Evolutionary conservation across 2,329 filamentous ascomycete species (phyloP).

Genomic region (Didymella segeticola): DNA sequence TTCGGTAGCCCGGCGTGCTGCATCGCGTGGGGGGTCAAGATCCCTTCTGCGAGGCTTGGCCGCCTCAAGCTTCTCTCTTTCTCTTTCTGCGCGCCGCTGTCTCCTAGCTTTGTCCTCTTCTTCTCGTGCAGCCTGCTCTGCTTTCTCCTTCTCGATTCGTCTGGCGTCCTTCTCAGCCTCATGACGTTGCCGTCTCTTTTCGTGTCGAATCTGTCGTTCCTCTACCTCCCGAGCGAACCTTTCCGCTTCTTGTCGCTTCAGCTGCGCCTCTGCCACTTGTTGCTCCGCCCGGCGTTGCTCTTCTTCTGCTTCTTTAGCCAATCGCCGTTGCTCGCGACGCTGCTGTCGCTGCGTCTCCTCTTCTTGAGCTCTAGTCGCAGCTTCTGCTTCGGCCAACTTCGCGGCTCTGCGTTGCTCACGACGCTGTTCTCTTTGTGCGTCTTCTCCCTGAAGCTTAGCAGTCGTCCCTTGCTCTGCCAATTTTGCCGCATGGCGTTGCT

Average conservation of each 20-base stretch:
- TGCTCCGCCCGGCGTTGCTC: conserved; percentile 30
- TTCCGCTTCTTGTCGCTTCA: conserved; percentile 30
- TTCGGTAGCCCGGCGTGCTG: conserved; percentile 38
- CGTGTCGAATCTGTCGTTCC: conserved; percentile 36
- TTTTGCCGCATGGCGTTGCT: conserved; percentile 36
- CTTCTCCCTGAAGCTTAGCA: conserved; percentile 28
- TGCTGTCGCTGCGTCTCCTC: conserved; percentile 32
- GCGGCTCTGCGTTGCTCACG: conserved; percentile 37
- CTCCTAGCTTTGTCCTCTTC: conserved; percentile 38
- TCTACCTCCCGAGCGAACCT: conserved; percentile 34
- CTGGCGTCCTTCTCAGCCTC: conserved; percentile 32
- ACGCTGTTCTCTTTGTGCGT: conserved; percentile 24
- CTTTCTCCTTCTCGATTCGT: conserved; percentile 6
- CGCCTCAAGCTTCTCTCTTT: conserved; percentile 30
- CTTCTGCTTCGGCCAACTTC: conserved; percentile 33
- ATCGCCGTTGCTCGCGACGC: conserved; percentile 38
- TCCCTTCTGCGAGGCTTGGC: conserved; percentile 23
- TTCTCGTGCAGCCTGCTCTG: conserved; percentile 10
- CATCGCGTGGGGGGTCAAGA: conserved; percentile 29
- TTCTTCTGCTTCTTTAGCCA: conserved; percentile 34
- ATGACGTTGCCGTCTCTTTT: conserved; percentile 31
- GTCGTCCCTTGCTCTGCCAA: conserved; percentile 33
- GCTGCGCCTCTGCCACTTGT: conserved; percentile 29
- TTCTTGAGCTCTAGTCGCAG: conserved; percentile 24
- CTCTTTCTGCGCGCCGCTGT: conserved; percentile 35